Conservation (phyloP, 2,329 filamentous ascomycete species). For the Nigrograna mackinnonii region DNA sequence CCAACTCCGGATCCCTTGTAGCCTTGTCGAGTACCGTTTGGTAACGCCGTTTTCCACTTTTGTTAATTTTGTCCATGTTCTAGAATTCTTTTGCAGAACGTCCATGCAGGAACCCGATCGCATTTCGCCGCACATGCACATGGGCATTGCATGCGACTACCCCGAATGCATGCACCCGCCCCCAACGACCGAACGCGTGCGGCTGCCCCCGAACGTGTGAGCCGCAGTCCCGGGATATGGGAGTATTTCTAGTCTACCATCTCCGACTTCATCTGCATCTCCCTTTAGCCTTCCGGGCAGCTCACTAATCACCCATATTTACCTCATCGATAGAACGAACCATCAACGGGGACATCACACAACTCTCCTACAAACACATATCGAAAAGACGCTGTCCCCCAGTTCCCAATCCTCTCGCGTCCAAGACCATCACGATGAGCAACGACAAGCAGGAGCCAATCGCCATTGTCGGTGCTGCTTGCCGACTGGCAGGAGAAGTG, state of each 20-base stretch:
- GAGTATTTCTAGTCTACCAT: neutral
- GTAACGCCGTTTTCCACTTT: constrained; percentile 1
- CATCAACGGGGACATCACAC: neutral
- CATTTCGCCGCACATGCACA: neutral
- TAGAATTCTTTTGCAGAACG: neutral
- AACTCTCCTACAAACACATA: neutral
- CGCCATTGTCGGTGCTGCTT: constrained; percentile 20
- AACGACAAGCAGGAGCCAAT: constrained; percentile 9
- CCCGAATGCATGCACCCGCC: neutral
- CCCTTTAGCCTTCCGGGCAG: too few relatives aligned
- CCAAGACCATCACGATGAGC: neutral
- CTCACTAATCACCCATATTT: neutral
- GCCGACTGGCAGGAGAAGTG: constrained; percentile 31
- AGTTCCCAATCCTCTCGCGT: neutral
- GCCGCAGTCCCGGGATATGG: neutral
- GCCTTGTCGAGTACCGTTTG: neutral
- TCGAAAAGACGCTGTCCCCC: neutral
- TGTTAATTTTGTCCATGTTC: neutral
- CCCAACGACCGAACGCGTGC: too few relatives aligned
- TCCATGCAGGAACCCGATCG: neutral
- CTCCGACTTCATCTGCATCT: too few relatives aligned
- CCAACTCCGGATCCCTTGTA: neutral
- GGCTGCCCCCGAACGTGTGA: neutral
- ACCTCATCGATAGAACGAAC: neutral
- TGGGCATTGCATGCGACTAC: neutral